Percentiles rank a stretch among this genome's conserved stretches.
Evolutionary conservation across 2,329 filamentous ascomycete genomes (phyloP).

Genomic region (Diaporthe sp.): DNA sequence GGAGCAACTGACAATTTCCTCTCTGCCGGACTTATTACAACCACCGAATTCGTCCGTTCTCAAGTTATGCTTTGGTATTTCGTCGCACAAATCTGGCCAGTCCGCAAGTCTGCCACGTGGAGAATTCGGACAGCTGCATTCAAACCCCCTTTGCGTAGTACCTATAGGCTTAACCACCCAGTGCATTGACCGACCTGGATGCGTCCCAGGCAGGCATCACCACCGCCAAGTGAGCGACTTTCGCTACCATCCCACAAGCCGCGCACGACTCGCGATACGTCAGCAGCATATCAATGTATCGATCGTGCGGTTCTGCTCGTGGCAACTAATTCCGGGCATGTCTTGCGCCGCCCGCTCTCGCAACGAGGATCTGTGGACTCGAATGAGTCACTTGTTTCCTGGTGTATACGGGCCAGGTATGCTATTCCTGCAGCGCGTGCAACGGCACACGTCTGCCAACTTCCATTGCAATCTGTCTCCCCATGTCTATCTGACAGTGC

Average conservation of each 20-base stretch:
- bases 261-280: background rate
- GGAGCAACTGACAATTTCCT: background rate
- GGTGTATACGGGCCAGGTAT: background rate
- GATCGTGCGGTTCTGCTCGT: background rate
- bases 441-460: background rate
- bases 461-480: background rate
- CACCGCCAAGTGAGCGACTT: background rate
- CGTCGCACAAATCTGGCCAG: background rate
- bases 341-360: background rate
- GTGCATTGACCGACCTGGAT: background rate
- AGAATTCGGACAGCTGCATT: background rate
- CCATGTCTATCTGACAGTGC: background rate
- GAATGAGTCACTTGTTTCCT: background rate
- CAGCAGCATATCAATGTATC: background rate
- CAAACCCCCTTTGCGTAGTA: background rate
- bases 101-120: background rate
- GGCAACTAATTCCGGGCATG: background rate
- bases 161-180: too few relatives aligned
- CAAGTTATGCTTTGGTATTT: background rate
- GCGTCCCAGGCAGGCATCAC: background rate
- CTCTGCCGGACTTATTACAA: background rate
- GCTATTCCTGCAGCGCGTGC: background rate
- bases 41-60: background rate
- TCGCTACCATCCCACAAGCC: background rate
- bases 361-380: background rate